phyloP scores from a whole-genome alignment of 2,329 filamentous ascomycete species.

The Aspergillus pseudoglaucus region DNA sequence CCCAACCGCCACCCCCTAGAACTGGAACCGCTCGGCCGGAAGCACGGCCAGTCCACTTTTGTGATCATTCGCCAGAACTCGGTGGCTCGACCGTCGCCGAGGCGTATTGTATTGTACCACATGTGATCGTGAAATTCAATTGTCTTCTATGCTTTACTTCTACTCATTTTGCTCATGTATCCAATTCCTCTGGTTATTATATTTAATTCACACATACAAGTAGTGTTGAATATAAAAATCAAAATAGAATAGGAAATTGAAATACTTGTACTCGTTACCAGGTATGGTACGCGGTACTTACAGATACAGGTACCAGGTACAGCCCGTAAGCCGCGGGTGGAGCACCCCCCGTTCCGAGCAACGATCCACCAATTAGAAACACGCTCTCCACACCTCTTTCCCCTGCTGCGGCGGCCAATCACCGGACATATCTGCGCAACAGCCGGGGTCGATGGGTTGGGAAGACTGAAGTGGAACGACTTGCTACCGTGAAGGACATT shows the following conservation, averaged over 20 bases:
- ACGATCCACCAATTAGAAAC: slow-evolving; percentile 16
- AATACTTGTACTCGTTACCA: background rate
- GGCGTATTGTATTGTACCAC: background rate
- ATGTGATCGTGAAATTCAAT: too few relatives aligned
- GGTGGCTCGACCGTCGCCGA: slow-evolving; percentile 1
- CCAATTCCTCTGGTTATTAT: too few relatives aligned
- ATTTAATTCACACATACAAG: too few relatives aligned
- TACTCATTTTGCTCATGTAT: too few relatives aligned
- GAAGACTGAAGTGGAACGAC: slow-evolving; percentile 78
- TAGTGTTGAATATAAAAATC: too few relatives aligned
- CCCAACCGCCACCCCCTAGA: slow-evolving; percentile 29
- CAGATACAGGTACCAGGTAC: background rate
- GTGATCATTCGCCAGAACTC: slow-evolving; percentile 7
- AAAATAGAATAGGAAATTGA: background rate
- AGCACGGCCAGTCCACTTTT: slow-evolving; percentile 13
- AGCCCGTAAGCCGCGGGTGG: background rate
- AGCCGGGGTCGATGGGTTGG: slow-evolving; percentile 67
- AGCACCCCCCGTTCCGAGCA: slow-evolving; percentile 14
- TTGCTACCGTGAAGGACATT: slow-evolving; percentile 70
- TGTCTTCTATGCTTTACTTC: too few relatives aligned
- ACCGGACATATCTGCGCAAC: slow-evolving; percentile 50
- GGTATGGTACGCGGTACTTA: background rate
- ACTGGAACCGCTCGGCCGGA: slow-evolving; percentile 15
- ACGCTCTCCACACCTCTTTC: slow-evolving; percentile 10
- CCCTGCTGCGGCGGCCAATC: slow-evolving; percentile 7